Percentiles rank a stretch among this genome's conserved stretches.
These are phyloP conservation scores for Penicillium nucicola DNA, from an alignment of 495 filamentous ascomycete species.

Conservation along the genomic window DNA sequence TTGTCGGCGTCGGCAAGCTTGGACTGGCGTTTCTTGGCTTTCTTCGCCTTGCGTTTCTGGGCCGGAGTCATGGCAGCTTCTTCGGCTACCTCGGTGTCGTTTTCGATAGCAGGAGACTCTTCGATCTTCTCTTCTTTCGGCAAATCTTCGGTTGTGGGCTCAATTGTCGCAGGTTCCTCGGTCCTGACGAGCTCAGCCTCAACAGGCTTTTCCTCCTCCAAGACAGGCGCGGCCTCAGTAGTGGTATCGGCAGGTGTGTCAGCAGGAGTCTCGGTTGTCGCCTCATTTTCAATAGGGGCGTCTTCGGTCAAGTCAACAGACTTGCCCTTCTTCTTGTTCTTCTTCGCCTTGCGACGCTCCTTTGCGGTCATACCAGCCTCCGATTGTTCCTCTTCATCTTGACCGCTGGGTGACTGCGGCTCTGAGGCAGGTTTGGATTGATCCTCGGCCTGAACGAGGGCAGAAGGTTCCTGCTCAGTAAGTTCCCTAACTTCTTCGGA, in stretches of 20 bases:
- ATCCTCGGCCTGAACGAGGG: background rate
- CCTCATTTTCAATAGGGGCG: conserved; percentile 1
- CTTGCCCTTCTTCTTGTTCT: conserved; percentile 46
- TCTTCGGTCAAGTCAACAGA: conserved; percentile 23
- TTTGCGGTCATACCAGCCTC: conserved; percentile 19
- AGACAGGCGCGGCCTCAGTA: background rate
- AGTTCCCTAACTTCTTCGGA: conserved; percentile 1
- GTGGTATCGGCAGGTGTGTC: background rate
- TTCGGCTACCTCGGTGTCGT: conserved; percentile 21
- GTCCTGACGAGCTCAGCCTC: conserved; percentile 1
- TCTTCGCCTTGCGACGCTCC: conserved; percentile 33
- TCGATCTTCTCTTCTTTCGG: conserved; percentile 9
- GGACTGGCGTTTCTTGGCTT: conserved; percentile 45
- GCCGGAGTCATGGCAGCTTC: conserved; percentile 26
- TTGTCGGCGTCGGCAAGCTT: conserved; percentile 23
- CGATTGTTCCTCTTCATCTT: conserved; percentile 9
- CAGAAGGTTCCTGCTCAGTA: background rate
- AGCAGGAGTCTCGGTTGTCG: background rate
- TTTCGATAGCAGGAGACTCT: conserved; percentile 3
- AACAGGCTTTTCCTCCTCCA: background rate
- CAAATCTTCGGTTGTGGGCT: background rate
- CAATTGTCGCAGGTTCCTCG: conserved; percentile 3
- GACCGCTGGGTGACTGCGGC: conserved; percentile 2
- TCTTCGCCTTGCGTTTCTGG: conserved; percentile 45
- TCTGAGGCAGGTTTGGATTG: conserved; percentile 6